Evolutionary conservation across 345 rosid species (phyloP).

Genomic region (Aethionema arabicum): DNA sequence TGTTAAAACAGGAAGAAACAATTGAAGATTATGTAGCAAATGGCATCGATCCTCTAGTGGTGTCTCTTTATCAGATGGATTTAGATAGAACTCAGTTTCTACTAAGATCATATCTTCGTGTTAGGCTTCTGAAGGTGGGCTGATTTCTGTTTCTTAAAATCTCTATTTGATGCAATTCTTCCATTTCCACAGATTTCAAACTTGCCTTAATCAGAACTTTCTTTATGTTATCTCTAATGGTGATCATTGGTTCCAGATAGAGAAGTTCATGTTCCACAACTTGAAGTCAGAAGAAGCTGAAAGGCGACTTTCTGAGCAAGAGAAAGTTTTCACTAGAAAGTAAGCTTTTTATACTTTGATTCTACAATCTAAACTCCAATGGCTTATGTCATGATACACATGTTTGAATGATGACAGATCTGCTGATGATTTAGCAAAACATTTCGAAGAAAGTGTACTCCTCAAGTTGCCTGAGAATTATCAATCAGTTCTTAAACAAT

Average conservation of each 20-base stretch:
- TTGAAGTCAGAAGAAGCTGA: slow-evolving; percentile 50
- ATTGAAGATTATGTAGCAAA: slow-evolving; percentile 30
- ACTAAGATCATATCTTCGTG: slow-evolving; percentile 84
- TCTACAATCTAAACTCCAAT: neutral
- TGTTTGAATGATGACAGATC: slow-evolving; percentile 44
- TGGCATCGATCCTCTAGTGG: slow-evolving; percentile 57
- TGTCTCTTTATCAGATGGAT: slow-evolving; percentile 89
- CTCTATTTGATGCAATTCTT: neutral
- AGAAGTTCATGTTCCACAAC: slow-evolving; percentile 67
- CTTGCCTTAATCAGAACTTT: neutral
- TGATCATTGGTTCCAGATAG: slow-evolving; percentile 51
- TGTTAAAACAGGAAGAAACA: slow-evolving; percentile 32
- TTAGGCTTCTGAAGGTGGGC: slow-evolving; percentile 75
- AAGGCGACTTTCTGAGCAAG: slow-evolving; percentile 57
- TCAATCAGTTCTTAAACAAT: slow-evolving; percentile 69
- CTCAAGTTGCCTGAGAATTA: slow-evolving; percentile 77
- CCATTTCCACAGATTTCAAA: neutral
- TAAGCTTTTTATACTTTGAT: slow-evolving; percentile 22
- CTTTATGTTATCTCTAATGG: neutral
- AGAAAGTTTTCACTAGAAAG: slow-evolving; percentile 67
- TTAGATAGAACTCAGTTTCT: slow-evolving; percentile 76
- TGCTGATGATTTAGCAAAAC: slow-evolving; percentile 54
- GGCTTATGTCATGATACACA: neutral
- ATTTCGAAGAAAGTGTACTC: slow-evolving; percentile 66
- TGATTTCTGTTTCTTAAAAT: neutral